phyloP scores from a whole-genome alignment of 2,329 filamentous ascomycete genomes.

The Aureobasidium namibiae region DNA sequence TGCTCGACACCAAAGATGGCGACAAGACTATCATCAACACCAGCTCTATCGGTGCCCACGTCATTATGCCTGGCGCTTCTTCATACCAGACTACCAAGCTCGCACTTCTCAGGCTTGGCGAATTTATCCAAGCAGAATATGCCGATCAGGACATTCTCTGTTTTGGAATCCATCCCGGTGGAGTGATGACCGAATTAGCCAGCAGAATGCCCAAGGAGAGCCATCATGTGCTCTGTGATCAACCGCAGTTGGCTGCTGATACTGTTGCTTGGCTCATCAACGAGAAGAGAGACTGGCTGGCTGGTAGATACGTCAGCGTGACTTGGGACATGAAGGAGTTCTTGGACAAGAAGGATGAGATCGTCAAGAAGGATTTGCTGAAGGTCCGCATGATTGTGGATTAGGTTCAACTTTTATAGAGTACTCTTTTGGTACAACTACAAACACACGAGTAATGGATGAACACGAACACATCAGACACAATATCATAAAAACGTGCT shows the following conservation, averaged over 20 bases:
- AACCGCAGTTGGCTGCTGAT: slow-evolving; percentile 24
- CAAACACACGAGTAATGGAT: no score
- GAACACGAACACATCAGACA: no score
- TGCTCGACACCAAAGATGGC: slow-evolving; percentile 28
- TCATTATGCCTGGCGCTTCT: slow-evolving; percentile 28
- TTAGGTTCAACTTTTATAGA: no score
- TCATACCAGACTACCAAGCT: slow-evolving; percentile 43
- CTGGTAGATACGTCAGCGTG: slow-evolving; percentile 29
- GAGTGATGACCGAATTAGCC: slow-evolving; percentile 37
- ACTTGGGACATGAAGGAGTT: slow-evolving; percentile 34
- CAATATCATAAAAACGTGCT: no score
- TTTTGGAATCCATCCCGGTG: slow-evolving; percentile 40
- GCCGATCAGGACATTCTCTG: slow-evolving; percentile 33
- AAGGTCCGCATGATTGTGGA: slow-evolving; percentile 22
- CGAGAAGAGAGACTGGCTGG: slow-evolving; percentile 31
- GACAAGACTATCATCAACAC: slow-evolving; percentile 37
- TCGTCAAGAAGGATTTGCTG: slow-evolving; percentile 28
- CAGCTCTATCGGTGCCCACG: slow-evolving; percentile 33
- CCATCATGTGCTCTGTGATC: slow-evolving; percentile 21
- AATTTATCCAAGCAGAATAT: slow-evolving; percentile 40
- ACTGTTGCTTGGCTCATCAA: slow-evolving; percentile 25
- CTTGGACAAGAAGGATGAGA: slow-evolving; percentile 25
- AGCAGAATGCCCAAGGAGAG: slow-evolving; percentile 26
- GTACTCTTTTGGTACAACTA: no score
- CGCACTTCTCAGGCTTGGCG: slow-evolving; percentile 35